phyloP scores from a whole-genome alignment of 2,329 filamentous ascomycete species.

The Fusarium anthophilum region DNA sequence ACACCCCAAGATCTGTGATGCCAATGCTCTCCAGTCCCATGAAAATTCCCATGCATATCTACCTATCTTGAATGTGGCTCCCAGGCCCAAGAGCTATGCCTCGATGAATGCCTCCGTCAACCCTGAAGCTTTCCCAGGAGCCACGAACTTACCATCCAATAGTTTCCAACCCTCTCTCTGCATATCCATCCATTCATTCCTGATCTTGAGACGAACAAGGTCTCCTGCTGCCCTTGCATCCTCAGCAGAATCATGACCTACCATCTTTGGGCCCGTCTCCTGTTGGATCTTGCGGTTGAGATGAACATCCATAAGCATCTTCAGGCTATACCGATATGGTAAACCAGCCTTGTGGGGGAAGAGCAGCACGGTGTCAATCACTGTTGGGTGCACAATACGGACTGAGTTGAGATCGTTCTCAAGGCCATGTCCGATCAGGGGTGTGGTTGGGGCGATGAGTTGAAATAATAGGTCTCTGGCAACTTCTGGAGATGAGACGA shows the following conservation, averaged over 20 bases:
- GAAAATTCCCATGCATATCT: background rate
- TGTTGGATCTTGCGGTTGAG: conserved; percentile 83
- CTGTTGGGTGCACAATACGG: conserved; percentile 83
- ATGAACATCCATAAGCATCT: conserved; percentile 73
- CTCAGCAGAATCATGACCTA: conserved; percentile 91
- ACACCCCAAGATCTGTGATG: background rate
- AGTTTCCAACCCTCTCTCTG: conserved; percentile 74
- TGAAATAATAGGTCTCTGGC: conserved; percentile 83
- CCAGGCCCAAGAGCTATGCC: conserved; percentile 5
- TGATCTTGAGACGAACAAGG: conserved; percentile 77
- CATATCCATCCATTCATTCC: conserved; percentile 74
- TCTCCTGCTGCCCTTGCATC: conserved; percentile 92
- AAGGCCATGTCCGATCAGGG: conserved; percentile 90
- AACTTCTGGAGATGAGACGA: conserved; percentile 77
- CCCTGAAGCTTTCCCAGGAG: conserved; percentile 46
- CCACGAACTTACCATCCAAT: conserved; percentile 57
- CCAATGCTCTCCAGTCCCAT: background rate
- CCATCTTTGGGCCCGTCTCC: conserved; percentile 58
- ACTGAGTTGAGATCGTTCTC: conserved; percentile 94
- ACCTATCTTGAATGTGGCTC: background rate
- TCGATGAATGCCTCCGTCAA: conserved; percentile 54
- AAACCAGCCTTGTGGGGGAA: conserved; percentile 82
- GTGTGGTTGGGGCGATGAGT: conserved; percentile 78
- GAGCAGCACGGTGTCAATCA: conserved; percentile 87
- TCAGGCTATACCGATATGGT: conserved; percentile 81